Conservation (phyloP, 2,329 filamentous ascomycete genomes). For the Allantophomopsis lycopodina region DNA sequence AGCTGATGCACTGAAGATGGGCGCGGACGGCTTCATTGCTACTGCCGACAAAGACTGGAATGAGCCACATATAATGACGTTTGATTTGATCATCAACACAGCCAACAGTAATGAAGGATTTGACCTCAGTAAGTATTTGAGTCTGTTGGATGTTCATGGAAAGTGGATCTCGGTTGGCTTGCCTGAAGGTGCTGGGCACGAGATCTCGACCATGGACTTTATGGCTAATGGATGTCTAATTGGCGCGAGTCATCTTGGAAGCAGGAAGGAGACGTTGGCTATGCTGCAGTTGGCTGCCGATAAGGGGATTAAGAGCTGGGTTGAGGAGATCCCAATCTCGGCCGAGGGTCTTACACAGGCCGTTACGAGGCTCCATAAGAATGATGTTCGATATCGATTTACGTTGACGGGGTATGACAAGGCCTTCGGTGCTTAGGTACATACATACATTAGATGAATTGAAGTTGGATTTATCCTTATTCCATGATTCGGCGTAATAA, state of each 20-base stretch:
- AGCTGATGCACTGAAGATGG: conserved; percentile 42
- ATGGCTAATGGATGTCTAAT: conserved; percentile 62
- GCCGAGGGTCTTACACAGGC: conserved; percentile 55
- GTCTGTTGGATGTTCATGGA: conserved; percentile 69
- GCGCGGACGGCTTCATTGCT: conserved; percentile 45
- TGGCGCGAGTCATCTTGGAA: conserved; percentile 58
- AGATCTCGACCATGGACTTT: conserved; percentile 62
- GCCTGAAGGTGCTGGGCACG: conserved; percentile 61
- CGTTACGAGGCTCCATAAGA: conserved; percentile 54
- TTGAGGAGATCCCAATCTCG: conserved; percentile 61
- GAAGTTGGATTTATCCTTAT: too few relatives aligned
- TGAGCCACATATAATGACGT: conserved; percentile 42
- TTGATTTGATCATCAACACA: conserved; percentile 67
- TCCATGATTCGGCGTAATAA: too few relatives aligned
- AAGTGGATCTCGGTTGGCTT: conserved; percentile 70
- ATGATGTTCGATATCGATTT: conserved; percentile 61
- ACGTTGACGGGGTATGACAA: conserved; percentile 58
- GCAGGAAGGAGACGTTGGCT: conserved; percentile 52
- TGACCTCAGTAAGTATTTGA: conserved; percentile 59
- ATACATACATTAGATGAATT: too few relatives aligned
- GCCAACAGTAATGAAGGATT: conserved; percentile 56
- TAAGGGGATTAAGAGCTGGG: conserved; percentile 56
- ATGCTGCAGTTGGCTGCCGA: conserved; percentile 62
- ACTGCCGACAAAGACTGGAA: conserved; percentile 44
- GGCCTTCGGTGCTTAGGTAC: conserved; percentile 32